phyloP scores from a whole-genome alignment of 2,329 filamentous ascomycete species.

The Aspergillus ochraceus region DNA sequence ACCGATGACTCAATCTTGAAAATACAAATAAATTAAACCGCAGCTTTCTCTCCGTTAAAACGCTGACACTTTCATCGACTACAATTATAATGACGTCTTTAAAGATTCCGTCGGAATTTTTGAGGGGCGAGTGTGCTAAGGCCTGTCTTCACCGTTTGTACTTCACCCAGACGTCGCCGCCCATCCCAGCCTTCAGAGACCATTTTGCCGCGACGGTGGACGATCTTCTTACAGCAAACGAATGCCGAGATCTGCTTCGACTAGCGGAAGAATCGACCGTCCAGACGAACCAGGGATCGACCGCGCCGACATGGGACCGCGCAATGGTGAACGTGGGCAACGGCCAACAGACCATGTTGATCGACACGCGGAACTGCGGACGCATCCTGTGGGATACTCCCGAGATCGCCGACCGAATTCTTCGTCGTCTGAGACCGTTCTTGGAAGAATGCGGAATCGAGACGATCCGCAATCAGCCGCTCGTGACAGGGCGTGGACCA shows the following conservation, averaged over 20 bases:
- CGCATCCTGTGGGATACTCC: slow-evolving; percentile 73
- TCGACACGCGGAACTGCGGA: slow-evolving; percentile 66
- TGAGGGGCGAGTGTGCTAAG: not conserved
- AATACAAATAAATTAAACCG: too few species aligned
- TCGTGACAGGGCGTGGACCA: slow-evolving; percentile 43
- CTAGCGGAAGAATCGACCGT: slow-evolving; percentile 48
- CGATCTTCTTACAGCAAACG: slow-evolving; percentile 7
- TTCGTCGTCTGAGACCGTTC: slow-evolving; percentile 55
- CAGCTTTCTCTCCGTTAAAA: too few species aligned
- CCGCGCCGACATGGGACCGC: slow-evolving; percentile 55
- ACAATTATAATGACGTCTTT: not conserved
- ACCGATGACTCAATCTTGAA: too few species aligned
- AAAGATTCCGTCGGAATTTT: not conserved
- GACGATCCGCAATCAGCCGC: slow-evolving; percentile 32
- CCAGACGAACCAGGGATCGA: slow-evolving; percentile 5
- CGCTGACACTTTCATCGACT: not conserved
- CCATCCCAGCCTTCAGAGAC: slow-evolving; percentile 12
- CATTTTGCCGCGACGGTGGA: slow-evolving; percentile 14
- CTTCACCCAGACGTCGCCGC: slow-evolving; percentile 12
- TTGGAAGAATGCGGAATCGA: slow-evolving; percentile 51
- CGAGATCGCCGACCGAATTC: slow-evolving; percentile 63
- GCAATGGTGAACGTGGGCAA: slow-evolving; percentile 67
- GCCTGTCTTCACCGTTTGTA: slow-evolving; percentile 8
- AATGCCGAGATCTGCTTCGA: slow-evolving; percentile 46
- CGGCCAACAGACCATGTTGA: slow-evolving; percentile 58